Conservation (phyloP, 768 basidiomycete genomes). For the Suillus fuscotomentosus region DNA sequence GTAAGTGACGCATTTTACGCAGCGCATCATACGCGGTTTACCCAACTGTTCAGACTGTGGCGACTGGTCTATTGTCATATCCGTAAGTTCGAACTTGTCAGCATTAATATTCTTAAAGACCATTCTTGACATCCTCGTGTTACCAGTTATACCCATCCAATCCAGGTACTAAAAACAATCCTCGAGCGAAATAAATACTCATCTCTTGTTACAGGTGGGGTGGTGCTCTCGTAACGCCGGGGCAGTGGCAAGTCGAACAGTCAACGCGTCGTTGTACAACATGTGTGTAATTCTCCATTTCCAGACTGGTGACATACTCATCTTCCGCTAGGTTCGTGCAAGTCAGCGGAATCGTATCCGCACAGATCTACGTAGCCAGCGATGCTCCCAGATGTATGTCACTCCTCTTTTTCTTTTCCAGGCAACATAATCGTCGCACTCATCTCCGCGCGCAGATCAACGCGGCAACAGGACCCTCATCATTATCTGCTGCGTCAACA, state of each 20-base stretch:
- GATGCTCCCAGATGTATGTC: constrained; percentile 55
- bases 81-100: constrained; percentile 28
- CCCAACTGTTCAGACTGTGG: constrained; percentile 31
- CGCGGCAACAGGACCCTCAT: constrained; percentile 61
- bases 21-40: background rate
- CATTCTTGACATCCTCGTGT: constrained; percentile 8
- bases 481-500: constrained; percentile 47
- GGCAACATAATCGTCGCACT: background rate
- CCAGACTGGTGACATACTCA: background rate
- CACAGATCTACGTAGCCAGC: constrained; percentile 57
- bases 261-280: constrained; percentile 59
- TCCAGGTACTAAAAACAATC: constrained; percentile 33
- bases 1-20: constrained; percentile 28
- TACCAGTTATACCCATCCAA: constrained; percentile 45
- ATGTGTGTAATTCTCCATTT: constrained; percentile 31
- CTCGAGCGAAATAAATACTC: no score
- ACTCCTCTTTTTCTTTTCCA: background rate
- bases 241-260: constrained; percentile 57
- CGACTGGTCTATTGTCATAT: constrained; percentile 44
- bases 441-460: constrained; percentile 36
- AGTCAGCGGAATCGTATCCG: constrained; percentile 41
- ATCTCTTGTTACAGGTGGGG: constrained; percentile 33
- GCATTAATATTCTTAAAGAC: constrained; percentile 4
- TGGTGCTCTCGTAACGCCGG: constrained; percentile 64
- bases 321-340: constrained; percentile 37